Evolutionary conservation across 805 yeast genomes (phyloP).

Genomic region (Cyberlindnera xylosilytica): DNA sequence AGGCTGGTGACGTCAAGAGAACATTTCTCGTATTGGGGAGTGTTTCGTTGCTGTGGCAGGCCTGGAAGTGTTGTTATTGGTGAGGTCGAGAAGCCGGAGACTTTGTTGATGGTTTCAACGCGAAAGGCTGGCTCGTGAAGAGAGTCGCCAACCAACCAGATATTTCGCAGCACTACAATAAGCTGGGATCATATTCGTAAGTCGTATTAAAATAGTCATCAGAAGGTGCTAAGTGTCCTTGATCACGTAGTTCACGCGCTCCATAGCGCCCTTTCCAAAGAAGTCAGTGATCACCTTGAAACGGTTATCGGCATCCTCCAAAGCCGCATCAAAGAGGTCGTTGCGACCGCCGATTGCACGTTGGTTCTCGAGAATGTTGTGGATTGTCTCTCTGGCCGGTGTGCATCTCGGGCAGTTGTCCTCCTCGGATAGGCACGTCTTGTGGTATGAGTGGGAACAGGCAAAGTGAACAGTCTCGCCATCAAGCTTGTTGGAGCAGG

Average conservation of each 20-base stretch:
- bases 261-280: constrained; percentile 83
- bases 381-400: constrained; percentile 65
- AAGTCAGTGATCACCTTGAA: constrained; percentile 77
- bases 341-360: constrained; percentile 57
- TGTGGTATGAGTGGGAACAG: constrained; percentile 86
- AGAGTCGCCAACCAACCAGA: too few relatives aligned
- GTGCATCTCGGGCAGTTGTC: constrained; percentile 73
- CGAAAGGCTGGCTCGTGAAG: too few relatives aligned
- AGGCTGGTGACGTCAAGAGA: neutral
- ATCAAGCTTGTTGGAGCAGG: constrained; percentile 46
- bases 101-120: too few relatives aligned
- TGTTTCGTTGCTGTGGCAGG: too few relatives aligned
- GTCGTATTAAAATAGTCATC: too few relatives aligned
- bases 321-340: constrained; percentile 57
- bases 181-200: too few relatives aligned
- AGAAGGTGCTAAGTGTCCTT: too few relatives aligned
- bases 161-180: too few relatives aligned
- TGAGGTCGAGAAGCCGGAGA: too few relatives aligned
- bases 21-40: too few relatives aligned
- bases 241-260: constrained; percentile 6
- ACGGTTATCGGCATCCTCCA: constrained; percentile 52
- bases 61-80: too few relatives aligned
- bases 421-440: constrained; percentile 64
- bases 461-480: constrained; percentile 80
- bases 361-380: constrained; percentile 56